Evolutionary conservation across 768 basidiomycete genomes (phyloP).

Genomic region (Megacollybia marginata): DNA sequence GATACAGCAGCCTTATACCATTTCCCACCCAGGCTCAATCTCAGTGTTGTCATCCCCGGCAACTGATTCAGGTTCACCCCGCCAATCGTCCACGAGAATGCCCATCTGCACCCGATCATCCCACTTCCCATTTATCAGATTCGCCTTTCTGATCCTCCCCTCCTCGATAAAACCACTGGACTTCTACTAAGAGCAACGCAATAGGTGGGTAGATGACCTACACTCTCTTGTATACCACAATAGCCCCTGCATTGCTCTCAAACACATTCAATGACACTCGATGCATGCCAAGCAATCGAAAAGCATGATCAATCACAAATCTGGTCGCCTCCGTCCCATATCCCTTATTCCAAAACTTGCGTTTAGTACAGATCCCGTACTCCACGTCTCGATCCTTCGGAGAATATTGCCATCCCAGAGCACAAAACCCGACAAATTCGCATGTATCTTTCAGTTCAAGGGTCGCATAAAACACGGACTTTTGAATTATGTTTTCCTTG

Average conservation of each 20-base stretch:
- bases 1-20: no score
- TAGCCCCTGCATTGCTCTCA: slow-evolving; percentile 12
- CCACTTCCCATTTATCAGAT: slow-evolving; percentile 29
- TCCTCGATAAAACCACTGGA: slow-evolving; percentile 33
- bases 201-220: slow-evolving; percentile 9
- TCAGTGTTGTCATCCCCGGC: no score
- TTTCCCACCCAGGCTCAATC: no score
- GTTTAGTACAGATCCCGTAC: slow-evolving; percentile 17
- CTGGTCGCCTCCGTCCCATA: slow-evolving; percentile 13
- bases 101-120: slow-evolving; percentile 31
- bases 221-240: slow-evolving; percentile 22
- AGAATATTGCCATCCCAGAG: slow-evolving; percentile 8
- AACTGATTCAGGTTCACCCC: no score
- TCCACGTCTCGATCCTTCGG: slow-evolving; percentile 18
- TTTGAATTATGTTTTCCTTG: slow-evolving; percentile 3
- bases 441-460: slow-evolving; percentile 13
- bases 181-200: neutral
- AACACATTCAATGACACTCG: slow-evolving; percentile 20
- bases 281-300: slow-evolving; percentile 17
- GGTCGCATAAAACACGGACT: slow-evolving; percentile 8
- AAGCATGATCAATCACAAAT: slow-evolving; percentile 14
- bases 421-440: slow-evolving; percentile 13
- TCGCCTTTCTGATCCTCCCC: slow-evolving; percentile 26
- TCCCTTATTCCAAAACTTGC: slow-evolving; percentile 17
- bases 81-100: slow-evolving; percentile 32